These are phyloP conservation scores for Cutaneotrichosporon dermatis DNA, from an alignment of 1,284 basidiomycete species.

Conservation along the genomic window DNA sequence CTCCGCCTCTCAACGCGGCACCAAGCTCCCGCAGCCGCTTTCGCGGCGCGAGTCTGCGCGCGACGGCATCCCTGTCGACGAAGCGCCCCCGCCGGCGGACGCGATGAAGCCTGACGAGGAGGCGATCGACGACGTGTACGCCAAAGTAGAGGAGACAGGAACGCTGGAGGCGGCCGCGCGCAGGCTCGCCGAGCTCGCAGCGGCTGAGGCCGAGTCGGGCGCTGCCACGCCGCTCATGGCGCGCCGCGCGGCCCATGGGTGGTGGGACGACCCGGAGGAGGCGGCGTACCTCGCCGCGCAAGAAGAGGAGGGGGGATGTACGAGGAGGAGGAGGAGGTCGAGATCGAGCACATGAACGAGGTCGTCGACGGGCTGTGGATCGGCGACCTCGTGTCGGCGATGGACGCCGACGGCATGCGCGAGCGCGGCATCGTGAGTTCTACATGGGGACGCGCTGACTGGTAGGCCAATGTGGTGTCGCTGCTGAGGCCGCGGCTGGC, in stretches of 20 bases:
- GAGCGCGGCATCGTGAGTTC: conserved; percentile 42
- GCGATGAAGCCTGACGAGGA: conserved; percentile 34
- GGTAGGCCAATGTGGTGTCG: conserved; percentile 43
- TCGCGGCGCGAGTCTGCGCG: conserved; percentile 11
- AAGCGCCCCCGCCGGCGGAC: conserved; percentile 7
- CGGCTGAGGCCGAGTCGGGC: conserved; percentile 5
- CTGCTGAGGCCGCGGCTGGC: conserved; percentile 38
- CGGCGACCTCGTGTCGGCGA: conserved; percentile 47
- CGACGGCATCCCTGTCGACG: conserved; percentile 22
- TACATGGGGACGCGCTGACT: not conserved
- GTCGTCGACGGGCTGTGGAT: conserved; percentile 47
- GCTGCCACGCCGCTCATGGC: not conserved
- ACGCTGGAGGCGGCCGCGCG: conserved; percentile 34
- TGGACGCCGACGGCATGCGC: conserved; percentile 38
- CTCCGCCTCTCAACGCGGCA: not conserved
- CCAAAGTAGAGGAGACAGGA: conserved; percentile 34
- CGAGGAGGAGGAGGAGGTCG: conserved; percentile 18
- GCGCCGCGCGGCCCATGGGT: not conserved
- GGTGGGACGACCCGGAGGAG: conserved; percentile 35
- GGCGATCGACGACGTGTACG: conserved; percentile 38
- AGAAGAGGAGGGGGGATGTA: conserved; percentile 20
- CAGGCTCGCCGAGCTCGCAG: conserved; percentile 20
- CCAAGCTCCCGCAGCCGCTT: conserved; percentile 8
- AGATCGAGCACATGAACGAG: conserved; percentile 42
- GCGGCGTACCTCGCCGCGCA: conserved; percentile 22